Base-by-base conservation (phyloP, 768 basidiomycete genomes). In the Rhizopogon roseolus region DNA sequence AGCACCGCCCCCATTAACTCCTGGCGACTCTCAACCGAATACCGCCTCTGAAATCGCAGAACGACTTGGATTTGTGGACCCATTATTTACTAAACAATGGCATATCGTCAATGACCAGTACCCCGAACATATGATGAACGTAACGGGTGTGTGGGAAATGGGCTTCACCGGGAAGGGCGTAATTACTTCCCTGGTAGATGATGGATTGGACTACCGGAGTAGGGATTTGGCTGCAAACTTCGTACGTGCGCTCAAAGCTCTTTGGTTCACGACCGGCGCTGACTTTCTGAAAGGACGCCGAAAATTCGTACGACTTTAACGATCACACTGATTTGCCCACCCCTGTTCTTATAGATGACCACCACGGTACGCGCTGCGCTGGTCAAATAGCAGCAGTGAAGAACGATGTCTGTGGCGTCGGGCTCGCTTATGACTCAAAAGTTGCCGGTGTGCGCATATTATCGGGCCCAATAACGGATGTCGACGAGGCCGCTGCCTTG, bases 331-430 rank as follows among this genome's bases (percentile, higher is more conserved):
- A 82, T 13, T 76, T 98, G 6, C 97, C 97, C 9, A 87, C 86
- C 34, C 97, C 97, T 0, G 81, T 86, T 54, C 83, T 95, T 41
- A 80, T 77, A 25, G 95, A 98, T 59, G 97, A 99, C 61, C 91
- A 92, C 61, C 97, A 99, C 65, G 97, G 97, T 10, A 99, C 97
- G 0, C 88, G 97, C 2, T 99, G 97, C 67, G 96, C 96, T 1
- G 97, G 97, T 28, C 96, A 99, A 70, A 84, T 99, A 46, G 94
- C 91, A 19, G 97, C 97, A 1, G 84, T 79, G 13, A 91, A 90
- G 66, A 99, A 99, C 71, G 83, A 87, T 50, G 90, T 88, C 2
- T 99, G 97, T 63, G 97, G 97, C 32, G 76, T 98, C 14, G 97
- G 97, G 17, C 88, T 99, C 52, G 93, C 97, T 6, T 94, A 97